A percentile compares a stretch with the other conserved stretches of the same genome.
Evolutionary conservation across 1,284 basidiomycete species (phyloP).

Genomic region (Apiotrichum mycotoxinovorans): DNA sequence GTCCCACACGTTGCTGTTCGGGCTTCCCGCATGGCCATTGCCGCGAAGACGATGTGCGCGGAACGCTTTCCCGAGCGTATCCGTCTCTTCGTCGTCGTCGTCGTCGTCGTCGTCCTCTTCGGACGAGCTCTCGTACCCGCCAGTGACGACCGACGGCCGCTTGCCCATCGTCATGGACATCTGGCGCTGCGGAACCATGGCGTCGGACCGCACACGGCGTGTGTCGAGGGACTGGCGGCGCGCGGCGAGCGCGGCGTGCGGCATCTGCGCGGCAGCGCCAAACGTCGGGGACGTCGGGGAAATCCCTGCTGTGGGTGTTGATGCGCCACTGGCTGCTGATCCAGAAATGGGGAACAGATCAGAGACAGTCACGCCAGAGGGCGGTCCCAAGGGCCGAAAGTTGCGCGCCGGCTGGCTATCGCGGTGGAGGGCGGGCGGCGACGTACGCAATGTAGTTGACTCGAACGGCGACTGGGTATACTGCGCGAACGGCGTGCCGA

Average conservation of each 20-base stretch:
- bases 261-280: neutral
- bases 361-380: neutral
- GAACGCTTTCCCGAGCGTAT: neutral
- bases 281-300: neutral
- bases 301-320: neutral
- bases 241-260: neutral
- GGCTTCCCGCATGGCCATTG: too few species aligned
- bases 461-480: neutral
- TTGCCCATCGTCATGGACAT: slow-evolving; percentile 8
- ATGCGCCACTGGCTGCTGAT: too few species aligned
- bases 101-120: slow-evolving; percentile 20
- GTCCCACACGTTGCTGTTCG: neutral
- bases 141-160: slow-evolving; percentile 29
- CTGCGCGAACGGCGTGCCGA: too few species aligned
- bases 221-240: neutral
- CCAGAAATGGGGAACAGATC: too few species aligned
- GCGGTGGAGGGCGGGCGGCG: neutral
- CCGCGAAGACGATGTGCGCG: neutral
- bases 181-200: neutral
- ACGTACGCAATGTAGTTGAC: neutral
- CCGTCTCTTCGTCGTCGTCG: too few species aligned
- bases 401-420: neutral
- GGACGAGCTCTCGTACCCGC: slow-evolving; percentile 39
- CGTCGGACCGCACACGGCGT: slow-evolving; percentile 12
- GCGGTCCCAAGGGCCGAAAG: neutral